Conservation (phyloP, 106 monocot genomes). For the Acanthochlamys bracteata region DNA sequence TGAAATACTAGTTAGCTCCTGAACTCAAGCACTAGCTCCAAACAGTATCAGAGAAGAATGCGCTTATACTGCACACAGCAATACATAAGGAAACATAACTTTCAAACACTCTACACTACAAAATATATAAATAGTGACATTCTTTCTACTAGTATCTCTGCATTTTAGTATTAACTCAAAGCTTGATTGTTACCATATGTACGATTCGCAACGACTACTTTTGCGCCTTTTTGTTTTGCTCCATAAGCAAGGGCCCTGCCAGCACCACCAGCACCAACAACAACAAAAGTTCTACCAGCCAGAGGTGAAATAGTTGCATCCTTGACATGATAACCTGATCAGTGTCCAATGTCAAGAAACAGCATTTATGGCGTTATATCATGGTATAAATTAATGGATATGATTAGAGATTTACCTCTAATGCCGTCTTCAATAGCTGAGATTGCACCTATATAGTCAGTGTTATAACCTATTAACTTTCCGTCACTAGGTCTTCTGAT, state of each 20-base stretch:
- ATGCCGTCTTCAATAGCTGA: slow-evolving; percentile 98
- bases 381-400: neutral
- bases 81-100: too few species aligned
- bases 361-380: neutral
- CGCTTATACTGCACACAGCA: too few species aligned
- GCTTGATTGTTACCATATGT: slow-evolving; percentile 50
- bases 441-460: slow-evolving; percentile 90
- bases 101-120: too few species aligned
- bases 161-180: neutral
- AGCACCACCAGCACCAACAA: slow-evolving; percentile 98
- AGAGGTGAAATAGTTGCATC: slow-evolving; percentile 58
- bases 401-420: slow-evolving; percentile 32
- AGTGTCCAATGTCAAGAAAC: neutral
- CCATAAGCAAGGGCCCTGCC: slow-evolving; percentile 97
- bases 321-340: slow-evolving; percentile 37
- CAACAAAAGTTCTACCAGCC: slow-evolving; percentile 70
- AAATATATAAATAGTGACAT: too few species aligned
- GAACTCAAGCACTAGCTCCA: too few species aligned
- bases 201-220: slow-evolving; percentile 82
- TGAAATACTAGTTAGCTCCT: too few species aligned
- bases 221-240: slow-evolving; percentile 91
- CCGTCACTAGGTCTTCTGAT: slow-evolving; percentile 67
- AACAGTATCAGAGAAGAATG: too few species aligned
- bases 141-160: too few species aligned
- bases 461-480: slow-evolving; percentile 87